Evolutionary conservation across 140 eudicot genomes (phyloP).

Genomic region (Stevia rebaudiana): DNA sequence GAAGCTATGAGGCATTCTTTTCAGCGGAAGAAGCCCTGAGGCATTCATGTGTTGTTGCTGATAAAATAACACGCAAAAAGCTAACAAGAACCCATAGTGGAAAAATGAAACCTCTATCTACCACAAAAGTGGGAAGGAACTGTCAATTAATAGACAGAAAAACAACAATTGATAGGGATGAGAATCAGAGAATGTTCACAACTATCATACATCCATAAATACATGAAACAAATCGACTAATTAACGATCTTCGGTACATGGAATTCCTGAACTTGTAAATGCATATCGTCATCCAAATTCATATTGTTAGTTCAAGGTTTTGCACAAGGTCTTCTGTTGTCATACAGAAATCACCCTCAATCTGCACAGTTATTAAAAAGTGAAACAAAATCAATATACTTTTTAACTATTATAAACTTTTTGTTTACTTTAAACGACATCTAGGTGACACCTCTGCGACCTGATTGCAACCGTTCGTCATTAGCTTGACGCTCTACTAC

Average conservation of each 20-base stretch:
- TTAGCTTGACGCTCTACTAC: too few species aligned
- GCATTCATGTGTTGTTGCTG: too few species aligned
- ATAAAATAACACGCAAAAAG: conserved; percentile 10
- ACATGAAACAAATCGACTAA: background rate
- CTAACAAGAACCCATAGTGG: background rate
- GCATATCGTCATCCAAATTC: background rate
- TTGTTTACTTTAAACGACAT: background rate
- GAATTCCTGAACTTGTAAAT: background rate
- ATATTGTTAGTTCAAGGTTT: conserved; percentile 24
- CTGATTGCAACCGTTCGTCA: too few species aligned
- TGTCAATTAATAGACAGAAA: too few species aligned
- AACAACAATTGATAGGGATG: too few species aligned
- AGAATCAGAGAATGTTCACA: conserved; percentile 5
- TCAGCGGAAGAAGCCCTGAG: too few species aligned
- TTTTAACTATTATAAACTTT: background rate
- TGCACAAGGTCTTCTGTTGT: conserved; percentile 20
- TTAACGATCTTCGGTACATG: background rate
- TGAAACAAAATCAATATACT: background rate
- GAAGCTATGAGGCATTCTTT: too few species aligned
- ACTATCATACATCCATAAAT: background rate
- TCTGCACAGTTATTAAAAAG: conserved; percentile 12
- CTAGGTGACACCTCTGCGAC: too few species aligned
- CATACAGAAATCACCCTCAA: conserved; percentile 21
- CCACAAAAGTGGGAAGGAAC: background rate
- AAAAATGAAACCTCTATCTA: conserved; percentile 2